A percentile compares a stretch with the other conserved stretches of the same genome.
Conservation (phyloP, 1,284 basidiomycete species). For the Apiotrichum brassicae region DNA sequence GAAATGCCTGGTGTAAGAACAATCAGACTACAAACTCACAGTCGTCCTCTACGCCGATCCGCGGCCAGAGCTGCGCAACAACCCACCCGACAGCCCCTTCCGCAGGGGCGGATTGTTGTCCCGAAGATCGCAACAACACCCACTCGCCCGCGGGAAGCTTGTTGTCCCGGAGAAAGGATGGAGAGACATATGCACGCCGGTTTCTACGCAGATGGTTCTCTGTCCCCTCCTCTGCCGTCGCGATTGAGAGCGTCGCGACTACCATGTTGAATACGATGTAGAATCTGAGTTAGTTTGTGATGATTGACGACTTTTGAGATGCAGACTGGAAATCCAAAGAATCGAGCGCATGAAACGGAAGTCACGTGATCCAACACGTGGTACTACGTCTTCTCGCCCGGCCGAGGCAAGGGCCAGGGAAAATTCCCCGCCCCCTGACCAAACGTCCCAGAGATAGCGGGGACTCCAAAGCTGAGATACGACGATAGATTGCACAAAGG, state of each 20-base stretch:
- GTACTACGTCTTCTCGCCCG: too few species aligned
- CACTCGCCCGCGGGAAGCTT: slow-evolving; percentile 44
- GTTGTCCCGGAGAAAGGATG: slow-evolving; percentile 31
- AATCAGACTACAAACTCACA: slow-evolving; percentile 18
- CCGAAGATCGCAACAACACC: slow-evolving; percentile 15
- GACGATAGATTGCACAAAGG: too few species aligned
- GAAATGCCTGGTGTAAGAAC: slow-evolving; percentile 11
- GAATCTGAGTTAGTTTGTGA: too few species aligned
- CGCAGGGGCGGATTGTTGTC: not conserved
- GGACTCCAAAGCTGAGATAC: too few species aligned
- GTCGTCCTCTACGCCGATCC: slow-evolving; percentile 29
- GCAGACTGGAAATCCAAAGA: too few species aligned
- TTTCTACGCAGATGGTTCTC: slow-evolving; percentile 14
- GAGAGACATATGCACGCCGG: slow-evolving; percentile 36
- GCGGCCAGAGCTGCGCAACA: slow-evolving; percentile 37
- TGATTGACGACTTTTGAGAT: too few species aligned
- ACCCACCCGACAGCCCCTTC: slow-evolving; percentile 7
- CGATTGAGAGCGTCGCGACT: slow-evolving; percentile 8
- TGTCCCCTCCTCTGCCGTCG: slow-evolving; percentile 9
- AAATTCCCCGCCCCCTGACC: too few species aligned
- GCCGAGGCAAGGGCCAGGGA: too few species aligned
- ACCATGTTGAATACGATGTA: slow-evolving; percentile 1
- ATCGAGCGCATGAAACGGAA: too few species aligned
- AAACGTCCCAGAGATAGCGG: too few species aligned
- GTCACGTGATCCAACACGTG: too few species aligned